Evolutionary conservation across 2,329 filamentous ascomycete genomes (phyloP).

Genomic region (Penicillium palitans): DNA sequence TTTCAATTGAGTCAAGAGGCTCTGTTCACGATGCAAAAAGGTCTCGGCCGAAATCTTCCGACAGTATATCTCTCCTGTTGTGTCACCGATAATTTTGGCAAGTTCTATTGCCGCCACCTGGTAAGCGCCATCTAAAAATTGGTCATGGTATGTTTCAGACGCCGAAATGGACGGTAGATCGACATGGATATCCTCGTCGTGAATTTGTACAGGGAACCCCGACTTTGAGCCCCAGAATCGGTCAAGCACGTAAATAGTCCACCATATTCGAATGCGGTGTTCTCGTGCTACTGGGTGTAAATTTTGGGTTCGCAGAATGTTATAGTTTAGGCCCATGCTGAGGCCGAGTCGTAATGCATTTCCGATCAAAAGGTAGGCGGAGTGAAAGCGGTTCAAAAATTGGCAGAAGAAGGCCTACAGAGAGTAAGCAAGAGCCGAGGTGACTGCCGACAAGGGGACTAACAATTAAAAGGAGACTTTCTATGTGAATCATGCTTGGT

Average conservation of each 20-base stretch:
- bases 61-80: conserved; percentile 29
- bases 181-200: conserved; percentile 46
- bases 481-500: conserved; percentile 43
- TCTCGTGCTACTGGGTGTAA: conserved; percentile 35
- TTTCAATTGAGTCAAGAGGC: conserved; percentile 34
- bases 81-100: conserved; percentile 30
- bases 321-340: conserved; percentile 44
- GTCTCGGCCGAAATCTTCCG: conserved; percentile 27
- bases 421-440: neutral
- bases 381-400: conserved; percentile 32
- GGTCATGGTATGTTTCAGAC: conserved; percentile 24
- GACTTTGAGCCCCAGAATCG: conserved; percentile 49
- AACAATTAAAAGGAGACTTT: conserved; percentile 41
- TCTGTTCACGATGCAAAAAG: conserved; percentile 37
- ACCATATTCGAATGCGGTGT: conserved; percentile 35
- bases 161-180: conserved; percentile 32
- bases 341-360: conserved; percentile 42
- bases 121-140: conserved; percentile 35
- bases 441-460: neutral
- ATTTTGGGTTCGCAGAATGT: conserved; percentile 30
- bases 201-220: conserved; percentile 49
- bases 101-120: conserved; percentile 32
- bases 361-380: conserved; percentile 32
- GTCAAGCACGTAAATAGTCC: conserved; percentile 35
- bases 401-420: conserved; percentile 29